phyloP scores from a whole-genome alignment of 2,329 filamentous ascomycete genomes.

The Pezizomycotina sp. region DNA sequence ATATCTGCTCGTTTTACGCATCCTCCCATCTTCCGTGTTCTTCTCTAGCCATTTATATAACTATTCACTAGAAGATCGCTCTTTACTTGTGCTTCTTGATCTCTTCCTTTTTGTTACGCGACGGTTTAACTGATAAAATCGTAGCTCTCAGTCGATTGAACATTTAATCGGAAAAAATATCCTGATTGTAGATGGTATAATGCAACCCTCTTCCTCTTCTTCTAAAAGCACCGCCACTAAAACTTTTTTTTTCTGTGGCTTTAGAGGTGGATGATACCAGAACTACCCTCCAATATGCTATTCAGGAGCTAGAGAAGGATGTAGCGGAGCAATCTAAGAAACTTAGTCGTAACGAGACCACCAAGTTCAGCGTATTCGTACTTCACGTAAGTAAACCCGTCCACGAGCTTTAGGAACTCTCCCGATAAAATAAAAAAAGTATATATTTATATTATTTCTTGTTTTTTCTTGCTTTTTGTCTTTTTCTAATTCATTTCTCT shows the following conservation, averaged over 20 bases:
- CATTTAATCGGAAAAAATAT: constrained; percentile 83
- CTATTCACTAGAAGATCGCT: too few relatives aligned
- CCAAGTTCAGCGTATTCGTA: constrained; percentile 86
- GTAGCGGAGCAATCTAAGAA: constrained; percentile 64
- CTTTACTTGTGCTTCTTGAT: too few relatives aligned
- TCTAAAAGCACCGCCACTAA: neutral
- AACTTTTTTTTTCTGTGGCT: neutral
- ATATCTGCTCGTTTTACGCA: constrained; percentile 5
- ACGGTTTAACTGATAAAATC: too few relatives aligned
- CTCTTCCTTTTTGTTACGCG: too few relatives aligned
- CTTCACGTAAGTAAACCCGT: constrained; percentile 56
- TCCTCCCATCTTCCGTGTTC: too few relatives aligned
- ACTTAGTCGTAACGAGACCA: constrained; percentile 48
- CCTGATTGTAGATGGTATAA: constrained; percentile 61
- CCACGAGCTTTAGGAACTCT: too few relatives aligned
- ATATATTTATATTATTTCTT: too few relatives aligned
- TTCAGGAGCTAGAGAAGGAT: constrained; percentile 86
- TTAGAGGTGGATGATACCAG: constrained; percentile 76
- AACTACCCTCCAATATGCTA: constrained; percentile 85
- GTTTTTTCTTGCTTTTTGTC: too few relatives aligned
- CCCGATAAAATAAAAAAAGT: too few relatives aligned
- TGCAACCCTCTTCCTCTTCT: neutral
- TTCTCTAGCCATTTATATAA: too few relatives aligned
- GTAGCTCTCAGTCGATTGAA: constrained; percentile 60
- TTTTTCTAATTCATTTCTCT: too few relatives aligned